Conservation (phyloP, 2,329 filamentous ascomycete species). For the Annulohypoxylon truncatum region DNA sequence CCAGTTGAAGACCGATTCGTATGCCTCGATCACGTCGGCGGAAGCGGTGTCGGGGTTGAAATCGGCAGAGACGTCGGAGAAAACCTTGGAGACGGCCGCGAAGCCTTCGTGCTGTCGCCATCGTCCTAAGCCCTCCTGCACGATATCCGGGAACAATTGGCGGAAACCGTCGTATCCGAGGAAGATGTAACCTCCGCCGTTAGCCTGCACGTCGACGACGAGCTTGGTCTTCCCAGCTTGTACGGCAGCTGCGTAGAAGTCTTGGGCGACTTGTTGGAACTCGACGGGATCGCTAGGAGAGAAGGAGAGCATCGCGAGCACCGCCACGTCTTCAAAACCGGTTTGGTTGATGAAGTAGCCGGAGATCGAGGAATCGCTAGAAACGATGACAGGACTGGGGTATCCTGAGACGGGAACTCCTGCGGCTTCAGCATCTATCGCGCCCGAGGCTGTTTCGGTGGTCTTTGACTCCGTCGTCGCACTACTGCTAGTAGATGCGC, state of each 20-base stretch:
- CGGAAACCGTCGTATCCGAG: conserved; percentile 68
- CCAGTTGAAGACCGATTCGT: conserved; percentile 64
- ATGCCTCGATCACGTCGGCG: conserved; percentile 53
- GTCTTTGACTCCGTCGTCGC: conserved; percentile 12
- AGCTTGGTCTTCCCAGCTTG: conserved; percentile 66
- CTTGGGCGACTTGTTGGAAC: conserved; percentile 50
- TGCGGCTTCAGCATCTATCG: conserved; percentile 25
- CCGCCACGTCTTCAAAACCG: conserved; percentile 50
- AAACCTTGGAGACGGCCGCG: conserved; percentile 47
- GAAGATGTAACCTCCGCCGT: conserved; percentile 65
- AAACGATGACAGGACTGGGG: conserved; percentile 47
- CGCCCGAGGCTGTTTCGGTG: conserved; percentile 14
- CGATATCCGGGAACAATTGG: conserved; percentile 63
- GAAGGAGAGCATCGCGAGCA: conserved; percentile 49
- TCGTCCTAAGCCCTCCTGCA: conserved; percentile 53
- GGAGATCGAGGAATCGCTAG: conserved; percentile 47
- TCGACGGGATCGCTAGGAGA: conserved; percentile 45
- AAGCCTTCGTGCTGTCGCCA: conserved; percentile 57
- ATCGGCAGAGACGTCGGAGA: conserved; percentile 45
- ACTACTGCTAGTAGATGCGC: conserved; percentile 28
- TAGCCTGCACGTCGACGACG: conserved; percentile 66
- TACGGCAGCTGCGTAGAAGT: conserved; percentile 51
- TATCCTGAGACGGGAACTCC: conserved; percentile 44
- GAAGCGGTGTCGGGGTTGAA: conserved; percentile 46
- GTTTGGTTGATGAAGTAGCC: conserved; percentile 51